Conservation (phyloP, 768 basidiomycete species). For the Russula olivacea region DNA sequence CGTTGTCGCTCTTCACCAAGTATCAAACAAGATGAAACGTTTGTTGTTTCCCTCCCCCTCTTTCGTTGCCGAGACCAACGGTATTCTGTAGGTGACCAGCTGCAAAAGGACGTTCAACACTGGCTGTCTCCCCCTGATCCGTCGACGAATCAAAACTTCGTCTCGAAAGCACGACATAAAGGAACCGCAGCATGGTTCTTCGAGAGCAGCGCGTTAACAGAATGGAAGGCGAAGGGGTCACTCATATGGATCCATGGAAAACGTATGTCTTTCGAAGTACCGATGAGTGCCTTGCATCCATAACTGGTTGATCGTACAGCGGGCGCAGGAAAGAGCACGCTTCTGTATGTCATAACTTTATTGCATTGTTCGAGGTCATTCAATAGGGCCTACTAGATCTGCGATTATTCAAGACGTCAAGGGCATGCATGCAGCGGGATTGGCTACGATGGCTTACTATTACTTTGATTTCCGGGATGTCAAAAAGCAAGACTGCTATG, state of each 20-base stretch:
- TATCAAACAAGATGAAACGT: neutral
- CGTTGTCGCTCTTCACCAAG: neutral
- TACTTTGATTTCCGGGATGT: slow-evolving; percentile 10
- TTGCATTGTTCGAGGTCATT: neutral
- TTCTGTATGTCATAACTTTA: neutral
- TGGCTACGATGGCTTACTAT: slow-evolving; percentile 5
- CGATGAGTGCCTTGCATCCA: neutral
- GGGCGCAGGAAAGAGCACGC: slow-evolving; percentile 2
- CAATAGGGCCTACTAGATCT: neutral
- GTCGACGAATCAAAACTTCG: neutral
- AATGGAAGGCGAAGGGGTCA: neutral
- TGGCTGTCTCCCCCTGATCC: neutral
- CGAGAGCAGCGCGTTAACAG: neutral
- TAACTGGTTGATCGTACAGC: neutral
- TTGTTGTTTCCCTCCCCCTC: neutral
- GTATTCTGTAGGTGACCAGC: neutral
- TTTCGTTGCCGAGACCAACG: neutral
- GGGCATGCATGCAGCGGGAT: neutral
- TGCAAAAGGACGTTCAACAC: neutral
- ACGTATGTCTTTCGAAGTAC: neutral
- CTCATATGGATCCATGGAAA: neutral
- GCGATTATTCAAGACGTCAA: neutral
- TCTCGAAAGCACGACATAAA: neutral
- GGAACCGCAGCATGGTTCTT: neutral
- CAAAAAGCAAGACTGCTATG: slow-evolving; percentile 1